A percentile compares a stretch with the other conserved stretches of the same genome.
Evolutionary conservation across 192 early-diverging fungal genomes (phyloP).

Genomic region (Coemansia sp.): DNA sequence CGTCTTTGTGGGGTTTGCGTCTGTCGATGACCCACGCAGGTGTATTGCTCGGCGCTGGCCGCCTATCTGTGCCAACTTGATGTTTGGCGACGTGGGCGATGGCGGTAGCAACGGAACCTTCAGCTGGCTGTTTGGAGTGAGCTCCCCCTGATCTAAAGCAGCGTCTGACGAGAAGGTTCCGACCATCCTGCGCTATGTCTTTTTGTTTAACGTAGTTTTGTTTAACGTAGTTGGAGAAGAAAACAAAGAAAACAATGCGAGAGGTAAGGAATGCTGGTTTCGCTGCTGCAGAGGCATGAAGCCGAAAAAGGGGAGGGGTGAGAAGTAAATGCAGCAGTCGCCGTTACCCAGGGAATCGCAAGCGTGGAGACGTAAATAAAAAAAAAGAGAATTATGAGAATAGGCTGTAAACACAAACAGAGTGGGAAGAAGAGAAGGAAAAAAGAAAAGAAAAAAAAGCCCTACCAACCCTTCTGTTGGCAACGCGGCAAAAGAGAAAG

Average conservation of each 20-base stretch:
- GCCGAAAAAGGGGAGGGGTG: too few species aligned
- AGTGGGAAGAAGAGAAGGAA: not conserved
- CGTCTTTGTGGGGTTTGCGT: constrained; percentile 9
- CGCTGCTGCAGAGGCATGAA: too few species aligned
- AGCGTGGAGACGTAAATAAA: not conserved
- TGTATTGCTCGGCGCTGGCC: constrained; percentile 28
- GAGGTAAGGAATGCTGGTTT: not conserved
- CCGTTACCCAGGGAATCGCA: not conserved
- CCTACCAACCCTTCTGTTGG: too few species aligned
- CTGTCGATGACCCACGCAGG: constrained; percentile 20
- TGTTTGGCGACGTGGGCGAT: constrained; percentile 29
- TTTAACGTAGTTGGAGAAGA: not conserved
- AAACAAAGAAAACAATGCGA: not conserved
- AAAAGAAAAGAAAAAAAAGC: not conserved
- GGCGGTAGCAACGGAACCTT: constrained; percentile 31
- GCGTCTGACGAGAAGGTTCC: not conserved
- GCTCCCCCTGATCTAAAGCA: constrained; percentile 9
- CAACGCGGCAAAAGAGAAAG: too few species aligned
- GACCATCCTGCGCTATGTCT: constrained; percentile 8
- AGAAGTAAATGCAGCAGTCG: too few species aligned
- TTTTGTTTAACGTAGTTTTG: not conserved
- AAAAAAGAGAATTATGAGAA: not conserved
- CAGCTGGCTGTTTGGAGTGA: constrained; percentile 9
- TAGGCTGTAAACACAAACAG: not conserved
- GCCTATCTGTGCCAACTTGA: not conserved